These are phyloP conservation scores for Cylindrodendrum hubeiense DNA, from an alignment of 2,329 filamentous ascomycete genomes.

Conservation along the genomic window DNA sequence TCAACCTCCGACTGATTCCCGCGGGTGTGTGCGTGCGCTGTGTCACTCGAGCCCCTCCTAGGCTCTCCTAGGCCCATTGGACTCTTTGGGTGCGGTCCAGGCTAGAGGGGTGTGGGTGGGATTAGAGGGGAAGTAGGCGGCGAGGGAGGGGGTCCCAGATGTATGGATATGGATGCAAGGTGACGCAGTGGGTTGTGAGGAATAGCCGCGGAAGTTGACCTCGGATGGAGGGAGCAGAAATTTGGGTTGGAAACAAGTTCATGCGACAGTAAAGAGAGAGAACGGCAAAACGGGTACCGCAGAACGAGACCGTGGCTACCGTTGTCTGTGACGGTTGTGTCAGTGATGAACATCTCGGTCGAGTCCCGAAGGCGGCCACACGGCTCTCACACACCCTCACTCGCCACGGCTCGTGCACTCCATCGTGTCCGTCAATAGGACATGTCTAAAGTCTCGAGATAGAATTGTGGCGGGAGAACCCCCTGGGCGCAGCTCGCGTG, in stretches of 20 bases:
- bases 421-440: background rate
- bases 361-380: slow-evolving; percentile 41
- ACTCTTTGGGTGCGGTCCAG: background rate
- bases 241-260: slow-evolving; percentile 14
- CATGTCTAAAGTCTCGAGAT: background rate
- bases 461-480: slow-evolving; percentile 24
- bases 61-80: background rate
- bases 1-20: background rate
- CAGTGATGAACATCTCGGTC: slow-evolving; percentile 38
- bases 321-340: slow-evolving; percentile 27
- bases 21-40: background rate
- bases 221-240: slow-evolving; percentile 36
- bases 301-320: slow-evolving; percentile 11
- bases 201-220: slow-evolving; percentile 39
- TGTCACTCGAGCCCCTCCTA: background rate
- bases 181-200: slow-evolving; percentile 29
- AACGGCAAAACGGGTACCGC: background rate
- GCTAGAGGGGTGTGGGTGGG: slow-evolving; percentile 10
- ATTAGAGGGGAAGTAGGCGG: slow-evolving; percentile 15
- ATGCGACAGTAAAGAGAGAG: slow-evolving; percentile 15
- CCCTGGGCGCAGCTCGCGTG: slow-evolving; percentile 26
- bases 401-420: background rate
- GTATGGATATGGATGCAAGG: slow-evolving; percentile 22
- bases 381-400: slow-evolving; percentile 11
- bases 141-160: slow-evolving; percentile 12